Base-by-base conservation (phyloP, 768 basidiomycete species). In the Cyclocybe cylindracea region DNA sequence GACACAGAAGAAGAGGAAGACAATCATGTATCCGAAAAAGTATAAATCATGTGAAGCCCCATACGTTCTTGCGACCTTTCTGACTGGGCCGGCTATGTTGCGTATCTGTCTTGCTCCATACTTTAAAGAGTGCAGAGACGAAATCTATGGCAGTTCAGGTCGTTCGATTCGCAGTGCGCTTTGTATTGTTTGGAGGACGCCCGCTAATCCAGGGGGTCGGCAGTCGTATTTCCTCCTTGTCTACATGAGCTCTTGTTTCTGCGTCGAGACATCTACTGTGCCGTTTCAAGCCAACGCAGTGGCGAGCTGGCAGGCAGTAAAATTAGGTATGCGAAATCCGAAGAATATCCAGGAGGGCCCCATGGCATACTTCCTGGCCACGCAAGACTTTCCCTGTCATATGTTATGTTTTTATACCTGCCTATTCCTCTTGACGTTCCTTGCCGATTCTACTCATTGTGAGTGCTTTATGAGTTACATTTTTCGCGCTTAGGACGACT, bases 371-470 rank as follows among this genome's bases (percentile, higher is more conserved):
- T 74, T 77, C 60, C 59, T 75, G 13, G 66, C 58, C 18, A 70
- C 72, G 1, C 72, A 72, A 56, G 59, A 71, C 43, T 64, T 71
- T 10, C 60, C 70, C n/a, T 0, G 66, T 74, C 52, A 73, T n/a
- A 77, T 47, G 72, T 71, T 11, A 64, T 73, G 36, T 75, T 74
- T 59, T 66, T n/a, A 70, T 46, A 66, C 69, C 7, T 69, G 67
- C 0, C 64, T 75, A 13, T 75, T 77, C 54, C 56, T 75, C 5
- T 56, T 73, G 36, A 74, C 75, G 40, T 71, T 73, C 62, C 50
- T 73, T 8, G 71, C 71, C 6, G 75, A 76, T 46, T n/a, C 55
- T 73, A 10, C 66, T 78, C 5, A 69, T 77, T 61, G 75, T 75
- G 46, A 59, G 70, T 46, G n/a, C 11, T 5, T 39, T 31, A 31